Evolutionary conservation across 1,284 basidiomycete species (phyloP), one percentile per base, ranked within the genome.

Genomic region (Marasmius fiardii): DNA sequence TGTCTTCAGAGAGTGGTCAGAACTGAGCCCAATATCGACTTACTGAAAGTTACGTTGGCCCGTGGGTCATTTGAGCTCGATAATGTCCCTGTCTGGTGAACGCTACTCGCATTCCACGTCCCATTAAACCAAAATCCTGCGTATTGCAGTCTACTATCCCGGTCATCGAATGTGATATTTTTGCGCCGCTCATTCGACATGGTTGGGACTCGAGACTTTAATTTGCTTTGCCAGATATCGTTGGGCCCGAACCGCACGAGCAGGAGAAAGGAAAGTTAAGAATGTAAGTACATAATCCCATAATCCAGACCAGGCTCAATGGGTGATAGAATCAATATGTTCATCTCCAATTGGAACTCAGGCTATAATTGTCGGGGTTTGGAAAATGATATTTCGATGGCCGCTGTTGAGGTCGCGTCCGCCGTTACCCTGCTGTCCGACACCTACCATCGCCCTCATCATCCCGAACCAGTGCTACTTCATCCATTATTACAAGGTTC

Each of bases 401-500:
- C 28, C 28, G 28, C 28, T 31, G 28, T 4, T 31, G 28, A 31
- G 4, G 28, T 14, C n/a, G 5, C 34, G 18, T 18, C 20, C 43
- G 8, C 11, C 24, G 49, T 33, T 41, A 23, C 31, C 20, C 14
- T 10, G 12, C 21, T 37, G 24, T n/a, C 33, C 20, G 14, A 20
- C 48, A 51, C 31, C 47, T 39, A 21, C 51, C 47, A 33, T 4
- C 56, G 41, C 21, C 53, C 51, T 31, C 52, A 56, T 33, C 43
- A 39, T 26, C 16, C 52, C 33, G 10, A 20, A 12, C 48, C 55
- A 45, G 28, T 31, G 10, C 28, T 10, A 10, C 10, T 31, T 4
- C 28, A 55, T 70, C 59, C 68, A 83, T 67, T 80, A 74, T 58
- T 85, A 85, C 66, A 59, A 65, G 31, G 60, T 84, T 39, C 73